Conservation (phyloP, 306 rosid genomes). For the Dalbergia cochinchinensis region DNA sequence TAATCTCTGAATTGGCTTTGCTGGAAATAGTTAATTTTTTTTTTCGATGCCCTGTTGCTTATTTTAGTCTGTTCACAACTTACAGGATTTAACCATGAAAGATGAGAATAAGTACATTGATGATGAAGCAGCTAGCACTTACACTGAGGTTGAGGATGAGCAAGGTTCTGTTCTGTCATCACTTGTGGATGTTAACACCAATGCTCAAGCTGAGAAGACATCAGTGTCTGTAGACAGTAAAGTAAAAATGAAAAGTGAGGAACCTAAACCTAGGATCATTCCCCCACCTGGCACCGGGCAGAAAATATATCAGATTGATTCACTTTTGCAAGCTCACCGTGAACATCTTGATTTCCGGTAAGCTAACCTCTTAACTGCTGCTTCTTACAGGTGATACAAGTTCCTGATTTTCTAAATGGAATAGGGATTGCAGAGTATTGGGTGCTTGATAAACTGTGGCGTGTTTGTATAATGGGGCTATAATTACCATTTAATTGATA, state of each 20-base stretch:
- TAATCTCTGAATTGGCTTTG: conserved; percentile 38
- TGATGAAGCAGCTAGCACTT: conserved; percentile 49
- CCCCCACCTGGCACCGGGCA: conserved; percentile 85
- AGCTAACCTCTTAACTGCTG: conserved; percentile 42
- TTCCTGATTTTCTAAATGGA: conserved; percentile 35
- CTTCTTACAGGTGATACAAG: conserved; percentile 28
- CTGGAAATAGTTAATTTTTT: conserved; percentile 27
- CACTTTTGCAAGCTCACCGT: conserved; percentile 59
- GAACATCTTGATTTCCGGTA: conserved; percentile 95
- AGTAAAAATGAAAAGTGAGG: conserved; percentile 41
- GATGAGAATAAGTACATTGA: conserved; percentile 49
- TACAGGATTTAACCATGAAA: conserved; percentile 60
- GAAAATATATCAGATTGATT: conserved; percentile 85
- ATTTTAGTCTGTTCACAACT: conserved; percentile 56
- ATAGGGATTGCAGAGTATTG: conserved; percentile 23
- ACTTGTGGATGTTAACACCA: conserved; percentile 48
- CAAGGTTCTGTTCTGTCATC: conserved; percentile 52
- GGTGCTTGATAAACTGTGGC: conserved; percentile 12
- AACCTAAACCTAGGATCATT: conserved; percentile 56
- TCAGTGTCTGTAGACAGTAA: conserved; percentile 48
- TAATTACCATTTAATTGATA: conserved; percentile 15
- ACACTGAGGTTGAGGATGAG: conserved; percentile 49
- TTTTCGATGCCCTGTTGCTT: conserved; percentile 33
- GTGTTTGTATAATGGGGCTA: conserved; percentile 11
- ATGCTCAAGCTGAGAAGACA: conserved; percentile 54